Percentiles rank a stretch among this genome's conserved stretches.
Conservation (phyloP, 2,329 filamentous ascomycete genomes). For the Bipolaris zeicola region DNA sequence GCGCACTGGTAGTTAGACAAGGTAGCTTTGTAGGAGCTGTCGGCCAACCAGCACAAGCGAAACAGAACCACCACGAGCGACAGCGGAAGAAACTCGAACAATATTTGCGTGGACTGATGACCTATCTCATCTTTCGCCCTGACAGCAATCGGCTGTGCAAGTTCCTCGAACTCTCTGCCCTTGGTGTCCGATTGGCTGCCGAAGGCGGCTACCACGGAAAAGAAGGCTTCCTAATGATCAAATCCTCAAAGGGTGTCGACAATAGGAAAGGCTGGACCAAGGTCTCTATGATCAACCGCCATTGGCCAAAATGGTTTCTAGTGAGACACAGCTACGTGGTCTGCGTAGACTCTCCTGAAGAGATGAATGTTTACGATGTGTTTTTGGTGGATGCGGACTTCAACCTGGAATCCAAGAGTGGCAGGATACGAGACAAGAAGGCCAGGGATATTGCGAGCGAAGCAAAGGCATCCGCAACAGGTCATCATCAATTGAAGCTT, state of each 20-base stretch:
- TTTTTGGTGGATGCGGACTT: slow-evolving; percentile 95
- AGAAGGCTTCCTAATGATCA: slow-evolving; percentile 91
- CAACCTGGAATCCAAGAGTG: slow-evolving; percentile 73
- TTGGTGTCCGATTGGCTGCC: slow-evolving; percentile 90
- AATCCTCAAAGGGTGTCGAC: slow-evolving; percentile 86
- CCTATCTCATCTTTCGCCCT: slow-evolving; percentile 94
- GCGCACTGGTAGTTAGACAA: slow-evolving; percentile 34
- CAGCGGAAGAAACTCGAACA: slow-evolving; percentile 85
- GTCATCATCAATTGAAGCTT: slow-evolving; percentile 87
- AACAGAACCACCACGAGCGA: slow-evolving; percentile 71
- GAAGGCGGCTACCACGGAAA: slow-evolving; percentile 98
- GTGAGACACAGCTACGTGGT: slow-evolving; percentile 98
- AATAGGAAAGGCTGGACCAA: slow-evolving; percentile 82
- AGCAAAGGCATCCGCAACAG: slow-evolving; percentile 65
- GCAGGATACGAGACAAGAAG: slow-evolving; percentile 57
- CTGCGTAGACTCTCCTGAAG: slow-evolving; percentile 97
- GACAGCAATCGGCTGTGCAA: slow-evolving; percentile 96
- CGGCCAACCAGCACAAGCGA: slow-evolving; percentile 47
- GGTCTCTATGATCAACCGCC: slow-evolving; percentile 76
- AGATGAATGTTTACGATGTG: slow-evolving; percentile 98
- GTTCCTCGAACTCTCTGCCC: slow-evolving; percentile 90
- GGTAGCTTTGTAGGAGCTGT: slow-evolving; percentile 51
- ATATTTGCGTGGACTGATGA: slow-evolving; percentile 91
- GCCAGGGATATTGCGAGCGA: slow-evolving; percentile 68
- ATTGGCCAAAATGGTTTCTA: slow-evolving; percentile 95